Conservation (phyloP, 805 yeast genomes). For the Candida orba region DNA sequence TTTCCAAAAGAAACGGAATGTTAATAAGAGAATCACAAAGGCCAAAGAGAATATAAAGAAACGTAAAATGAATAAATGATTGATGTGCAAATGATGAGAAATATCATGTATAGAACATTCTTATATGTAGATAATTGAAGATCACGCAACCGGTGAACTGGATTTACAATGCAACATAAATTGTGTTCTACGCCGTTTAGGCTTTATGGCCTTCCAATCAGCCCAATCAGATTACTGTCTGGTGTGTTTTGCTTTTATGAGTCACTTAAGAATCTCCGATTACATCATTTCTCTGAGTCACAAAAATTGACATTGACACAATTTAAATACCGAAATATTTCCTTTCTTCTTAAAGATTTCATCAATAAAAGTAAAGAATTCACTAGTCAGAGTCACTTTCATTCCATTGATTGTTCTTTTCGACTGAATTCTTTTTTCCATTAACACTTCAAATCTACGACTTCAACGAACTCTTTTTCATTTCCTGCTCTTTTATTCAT, state of each 20-base stretch:
- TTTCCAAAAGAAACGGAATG: constrained; percentile 25
- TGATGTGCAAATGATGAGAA: no score
- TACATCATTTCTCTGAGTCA: background rate
- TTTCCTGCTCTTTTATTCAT: background rate
- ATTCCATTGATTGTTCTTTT: background rate
- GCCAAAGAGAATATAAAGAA: constrained; percentile 30
- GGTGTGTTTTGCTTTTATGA: background rate
- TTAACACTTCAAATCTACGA: background rate
- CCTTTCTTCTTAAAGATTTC: no score
- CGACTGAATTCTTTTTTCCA: background rate
- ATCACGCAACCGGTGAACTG: no score
- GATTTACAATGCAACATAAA: no score
- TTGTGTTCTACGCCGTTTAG: no score
- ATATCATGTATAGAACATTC: no score
- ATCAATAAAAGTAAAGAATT: no score
- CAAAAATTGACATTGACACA: background rate
- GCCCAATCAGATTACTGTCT: background rate
- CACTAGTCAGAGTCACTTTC: no score
- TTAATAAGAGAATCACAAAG: constrained; percentile 54
- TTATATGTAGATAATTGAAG: background rate
- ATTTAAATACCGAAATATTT: background rate
- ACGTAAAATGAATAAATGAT: background rate
- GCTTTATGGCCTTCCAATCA: no score
- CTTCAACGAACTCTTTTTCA: background rate
- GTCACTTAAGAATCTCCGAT: background rate